phyloP scores from a whole-genome alignment of 2,329 filamentous ascomycete genomes.

The Paramyrothecium sp. region DNA sequence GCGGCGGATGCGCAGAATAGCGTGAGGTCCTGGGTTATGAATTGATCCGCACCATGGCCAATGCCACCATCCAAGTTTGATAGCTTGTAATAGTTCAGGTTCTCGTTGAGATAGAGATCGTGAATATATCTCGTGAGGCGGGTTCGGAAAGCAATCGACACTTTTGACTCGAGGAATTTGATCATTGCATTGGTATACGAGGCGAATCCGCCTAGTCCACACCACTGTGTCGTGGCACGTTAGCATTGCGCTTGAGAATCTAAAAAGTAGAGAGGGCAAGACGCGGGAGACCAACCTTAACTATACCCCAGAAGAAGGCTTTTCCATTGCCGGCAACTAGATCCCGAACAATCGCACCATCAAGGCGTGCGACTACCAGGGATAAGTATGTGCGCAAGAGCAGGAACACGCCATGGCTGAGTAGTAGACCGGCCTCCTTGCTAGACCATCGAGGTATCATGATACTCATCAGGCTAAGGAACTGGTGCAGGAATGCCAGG shows the following conservation, averaged over 20 bases:
- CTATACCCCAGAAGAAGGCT: constrained; percentile 81
- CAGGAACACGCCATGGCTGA: constrained; percentile 87
- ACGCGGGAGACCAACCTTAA: constrained; percentile 55
- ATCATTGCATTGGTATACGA: constrained; percentile 99
- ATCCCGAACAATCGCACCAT: constrained; percentile 95
- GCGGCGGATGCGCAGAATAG: constrained; percentile 92
- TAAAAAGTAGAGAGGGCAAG: not conserved
- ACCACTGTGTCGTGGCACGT: constrained; percentile 59
- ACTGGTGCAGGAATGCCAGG: constrained; percentile 93
- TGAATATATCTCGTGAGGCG: constrained; percentile 95
- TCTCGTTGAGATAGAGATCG: constrained; percentile 91
- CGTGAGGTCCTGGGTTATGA: constrained; percentile 95
- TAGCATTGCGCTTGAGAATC: not conserved
- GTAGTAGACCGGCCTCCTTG: constrained; percentile 87
- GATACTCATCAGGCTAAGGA: constrained; percentile 92
- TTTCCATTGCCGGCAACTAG: constrained; percentile 92
- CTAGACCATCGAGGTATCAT: constrained; percentile 96
- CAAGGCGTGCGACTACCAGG: constrained; percentile 84
- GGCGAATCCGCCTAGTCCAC: constrained; percentile 86
- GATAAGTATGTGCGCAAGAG: constrained; percentile 93
- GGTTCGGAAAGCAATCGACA: constrained; percentile 96
- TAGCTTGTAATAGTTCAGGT: constrained; percentile 94
- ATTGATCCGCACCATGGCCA: constrained; percentile 90
- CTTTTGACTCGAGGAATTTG: constrained; percentile 96
- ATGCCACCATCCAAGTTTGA: constrained; percentile 90